Evolutionary conservation across 306 rosid genomes (phyloP).

Genomic region (Vigna trinervia): DNA sequence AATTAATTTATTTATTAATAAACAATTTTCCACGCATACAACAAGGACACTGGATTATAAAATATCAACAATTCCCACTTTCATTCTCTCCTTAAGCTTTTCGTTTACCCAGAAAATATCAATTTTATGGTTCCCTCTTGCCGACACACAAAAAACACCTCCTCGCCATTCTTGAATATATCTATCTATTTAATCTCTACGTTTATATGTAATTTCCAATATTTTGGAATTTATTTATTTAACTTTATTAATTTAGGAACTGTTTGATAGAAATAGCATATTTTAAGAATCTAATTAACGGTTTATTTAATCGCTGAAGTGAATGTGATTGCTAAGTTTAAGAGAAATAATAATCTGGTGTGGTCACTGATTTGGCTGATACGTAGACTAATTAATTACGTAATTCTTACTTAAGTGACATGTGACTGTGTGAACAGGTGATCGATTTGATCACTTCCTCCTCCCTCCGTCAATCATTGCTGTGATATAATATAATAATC

Average conservation of each 20-base stretch:
- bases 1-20: background rate
- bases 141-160: constrained; percentile 41
- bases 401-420: constrained; percentile 22
- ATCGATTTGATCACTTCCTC: background rate
- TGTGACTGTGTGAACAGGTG: constrained; percentile 30
- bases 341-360: background rate
- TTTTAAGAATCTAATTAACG: too few species aligned
- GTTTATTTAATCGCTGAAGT: background rate
- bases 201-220: too few species aligned
- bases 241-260: too few species aligned
- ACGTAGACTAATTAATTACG: constrained; percentile 31
- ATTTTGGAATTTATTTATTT: too few species aligned
- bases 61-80: background rate
- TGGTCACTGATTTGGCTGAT: constrained; percentile 5
- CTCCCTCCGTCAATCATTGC: constrained; percentile 32
- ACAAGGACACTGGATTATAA: constrained; percentile 37
- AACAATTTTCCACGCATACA: constrained; percentile 37
- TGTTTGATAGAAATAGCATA: too few species aligned
- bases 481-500: background rate
- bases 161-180: too few species aligned
- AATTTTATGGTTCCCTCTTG: constrained; percentile 12
- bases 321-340: background rate
- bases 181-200: too few species aligned
- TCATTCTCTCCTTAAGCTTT: background rate
- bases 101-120: background rate